Percentiles rank a stretch among this genome's conserved stretches.
These are phyloP conservation scores for Vitis hybrid DNA, from an alignment of 177 flowering plant genomes.

Conservation along the genomic window DNA sequence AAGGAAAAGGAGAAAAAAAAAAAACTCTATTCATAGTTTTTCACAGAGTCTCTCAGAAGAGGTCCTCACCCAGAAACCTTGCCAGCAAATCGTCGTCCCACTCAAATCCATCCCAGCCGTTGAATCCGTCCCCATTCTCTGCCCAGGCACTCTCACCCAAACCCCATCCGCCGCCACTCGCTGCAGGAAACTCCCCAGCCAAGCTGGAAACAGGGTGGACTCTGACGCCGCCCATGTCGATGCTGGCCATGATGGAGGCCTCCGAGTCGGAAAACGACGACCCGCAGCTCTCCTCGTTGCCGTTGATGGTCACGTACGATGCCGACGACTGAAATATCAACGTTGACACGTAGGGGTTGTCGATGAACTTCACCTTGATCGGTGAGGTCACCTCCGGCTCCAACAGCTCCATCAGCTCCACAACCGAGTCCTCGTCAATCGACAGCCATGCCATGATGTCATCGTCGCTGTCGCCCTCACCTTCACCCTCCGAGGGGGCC, in stretches of 20 bases:
- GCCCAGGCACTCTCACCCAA: slow-evolving; percentile 2
- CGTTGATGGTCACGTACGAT: slow-evolving; percentile 51
- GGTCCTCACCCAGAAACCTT: slow-evolving; percentile 13
- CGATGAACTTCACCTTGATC: slow-evolving; percentile 26
- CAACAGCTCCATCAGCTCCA: slow-evolving; percentile 17
- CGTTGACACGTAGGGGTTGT: slow-evolving; percentile 25
- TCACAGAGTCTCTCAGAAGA: background rate
- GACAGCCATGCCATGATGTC: slow-evolving; percentile 23
- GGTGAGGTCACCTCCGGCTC: slow-evolving; percentile 2
- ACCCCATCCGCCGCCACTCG: slow-evolving; percentile 13
- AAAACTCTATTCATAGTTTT: background rate
- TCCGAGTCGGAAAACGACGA: slow-evolving; percentile 54
- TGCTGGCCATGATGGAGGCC: slow-evolving; percentile 47
- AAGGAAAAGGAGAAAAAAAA: background rate
- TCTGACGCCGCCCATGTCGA: slow-evolving; percentile 28
- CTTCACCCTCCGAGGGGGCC: background rate
- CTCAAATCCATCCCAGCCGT: slow-evolving; percentile 1
- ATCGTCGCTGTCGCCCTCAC: slow-evolving; percentile 5
- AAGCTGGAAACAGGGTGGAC: too few relatives aligned
- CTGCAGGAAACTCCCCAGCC: background rate
- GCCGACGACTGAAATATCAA: slow-evolving; percentile 28
- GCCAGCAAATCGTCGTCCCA: slow-evolving; percentile 12
- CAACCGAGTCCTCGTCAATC: slow-evolving; percentile 8
- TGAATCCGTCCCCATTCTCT: background rate
- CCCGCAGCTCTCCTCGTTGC: slow-evolving; percentile 63